Evolutionary conservation across 129 eudicot genomes (phyloP), one percentile per base, ranked within the genome.

Genomic region (Silybum marianum): DNA sequence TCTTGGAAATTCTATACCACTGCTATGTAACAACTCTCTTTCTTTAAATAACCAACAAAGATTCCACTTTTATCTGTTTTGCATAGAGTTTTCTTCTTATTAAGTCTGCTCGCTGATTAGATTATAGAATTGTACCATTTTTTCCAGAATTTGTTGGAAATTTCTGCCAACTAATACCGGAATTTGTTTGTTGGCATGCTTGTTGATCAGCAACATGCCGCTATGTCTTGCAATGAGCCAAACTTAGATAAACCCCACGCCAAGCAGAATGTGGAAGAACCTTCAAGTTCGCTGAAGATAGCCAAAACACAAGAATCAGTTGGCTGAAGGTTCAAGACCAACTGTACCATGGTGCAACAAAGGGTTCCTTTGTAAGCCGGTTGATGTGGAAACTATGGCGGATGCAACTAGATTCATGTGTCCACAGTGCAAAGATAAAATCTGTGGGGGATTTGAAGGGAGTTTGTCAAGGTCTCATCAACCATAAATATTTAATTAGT

Each of bases 331-430:
- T 69, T 82, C 77, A 69, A 39, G 77, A 82, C 77, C 21, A 22
- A 70, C 18, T 76, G 85, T 14, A 82, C 85, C 85, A 32, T 32
- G 36, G 36, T 32, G 36, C 36, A 32, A 32, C 36, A 32, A 32
- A 32, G 36, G 36, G 36, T 32, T 32, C 36, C 36, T 32, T 32
- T 32, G 36, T 32, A 6, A 32, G 36, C 36, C 36, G 6, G 77
- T 82, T 76, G 85, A 83, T 34, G 78, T 70, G 1, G 83, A 78
- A 83, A 83, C 79, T 30, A 83, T 78, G 83, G 83, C 78, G 0
- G 86, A 83, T 72, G 86, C 83, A 65, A 34, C n/a, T 6, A 79
- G 79, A 3, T 83, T 78, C 21, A 78, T 83, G 79, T 78, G 86
- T 65, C 83, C 60, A 46, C 65, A 65, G 38, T 83, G 86, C 79